Percentiles rank a stretch among this genome's conserved stretches.
phyloP scores from a whole-genome alignment of 495 filamentous ascomycete genomes.

The Parathielavia hyrcaniae region DNA sequence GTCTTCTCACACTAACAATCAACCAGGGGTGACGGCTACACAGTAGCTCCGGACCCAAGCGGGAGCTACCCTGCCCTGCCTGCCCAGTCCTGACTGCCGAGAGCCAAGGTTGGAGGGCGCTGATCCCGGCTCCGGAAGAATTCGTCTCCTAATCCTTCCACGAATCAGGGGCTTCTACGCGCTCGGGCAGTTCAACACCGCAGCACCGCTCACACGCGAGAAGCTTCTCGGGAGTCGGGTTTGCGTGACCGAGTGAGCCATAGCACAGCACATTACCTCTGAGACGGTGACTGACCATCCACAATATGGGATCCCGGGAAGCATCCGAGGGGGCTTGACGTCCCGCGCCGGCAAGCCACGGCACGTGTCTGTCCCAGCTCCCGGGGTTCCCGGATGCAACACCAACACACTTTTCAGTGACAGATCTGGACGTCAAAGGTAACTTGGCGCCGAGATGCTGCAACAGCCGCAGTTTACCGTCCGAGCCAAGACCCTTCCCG shows the following conservation, averaged over 20 bases:
- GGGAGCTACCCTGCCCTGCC: no score
- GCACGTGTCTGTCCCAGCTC: slow-evolving; percentile 4
- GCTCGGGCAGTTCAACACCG: not conserved
- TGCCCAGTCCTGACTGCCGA: slow-evolving; percentile 5
- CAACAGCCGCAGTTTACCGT: slow-evolving; percentile 27
- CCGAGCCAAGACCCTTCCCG: slow-evolving; percentile 33
- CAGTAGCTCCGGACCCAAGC: not conserved
- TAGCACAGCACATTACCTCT: not conserved
- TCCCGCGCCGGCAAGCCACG: not conserved
- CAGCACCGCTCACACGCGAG: not conserved
- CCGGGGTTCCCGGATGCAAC: not conserved
- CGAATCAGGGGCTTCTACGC: slow-evolving; percentile 7
- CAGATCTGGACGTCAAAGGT: not conserved
- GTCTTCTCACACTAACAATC: no score
- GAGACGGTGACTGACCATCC: no score
- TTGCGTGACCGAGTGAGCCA: not conserved
- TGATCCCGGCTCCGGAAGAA: slow-evolving; percentile 11
- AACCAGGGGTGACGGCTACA: no score
- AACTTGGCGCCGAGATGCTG: slow-evolving; percentile 20
- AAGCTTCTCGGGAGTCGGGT: not conserved
- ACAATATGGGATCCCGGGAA: no score
- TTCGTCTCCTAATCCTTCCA: slow-evolving; percentile 8
- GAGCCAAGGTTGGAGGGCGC: not conserved
- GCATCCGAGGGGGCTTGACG: not conserved
- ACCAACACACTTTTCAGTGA: not conserved